Percentiles rank a stretch among this genome's conserved stretches.
phyloP scores from a whole-genome alignment of 257 asterid genomes.

The Pogostemon cablin region DNA sequence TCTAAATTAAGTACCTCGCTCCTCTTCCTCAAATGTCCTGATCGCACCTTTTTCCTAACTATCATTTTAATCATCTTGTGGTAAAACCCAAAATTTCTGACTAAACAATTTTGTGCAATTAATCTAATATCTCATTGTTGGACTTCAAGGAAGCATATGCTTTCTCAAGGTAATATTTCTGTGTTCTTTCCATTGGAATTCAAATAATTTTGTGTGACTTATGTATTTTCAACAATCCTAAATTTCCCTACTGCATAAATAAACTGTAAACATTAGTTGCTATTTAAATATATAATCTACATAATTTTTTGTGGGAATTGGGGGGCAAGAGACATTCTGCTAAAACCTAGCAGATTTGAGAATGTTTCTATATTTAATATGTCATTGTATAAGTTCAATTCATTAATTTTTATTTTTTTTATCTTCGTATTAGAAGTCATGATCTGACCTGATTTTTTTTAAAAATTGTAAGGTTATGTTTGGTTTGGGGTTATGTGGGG shows the following conservation, averaged over 20 bases:
- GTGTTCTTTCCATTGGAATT: background rate
- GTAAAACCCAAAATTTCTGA: background rate
- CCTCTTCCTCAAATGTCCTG: background rate
- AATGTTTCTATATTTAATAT: background rate
- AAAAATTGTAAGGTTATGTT: background rate
- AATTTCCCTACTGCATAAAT: background rate
- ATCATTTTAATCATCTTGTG: background rate
- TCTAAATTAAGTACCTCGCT: background rate
- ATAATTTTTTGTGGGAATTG: background rate
- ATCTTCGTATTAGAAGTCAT: background rate
- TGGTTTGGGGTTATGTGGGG: too few relatives aligned
- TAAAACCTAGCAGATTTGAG: background rate
- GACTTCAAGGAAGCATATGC: background rate
- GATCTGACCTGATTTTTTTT: background rate
- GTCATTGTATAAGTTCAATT: background rate
- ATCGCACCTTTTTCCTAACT: conserved; percentile 1
- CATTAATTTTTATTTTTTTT: background rate
- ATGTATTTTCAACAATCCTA: background rate
- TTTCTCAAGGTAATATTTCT: background rate
- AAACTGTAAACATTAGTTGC: conserved; percentile 2
- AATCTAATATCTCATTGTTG: background rate
- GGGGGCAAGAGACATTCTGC: conserved; percentile 7
- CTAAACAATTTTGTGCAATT: background rate
- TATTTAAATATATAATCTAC: background rate
- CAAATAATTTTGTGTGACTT: background rate